Percentiles rank a stretch among this genome's conserved stretches.
phyloP scores from a whole-genome alignment of 495 filamentous ascomycete species.

The Penicillium mononematosum region DNA sequence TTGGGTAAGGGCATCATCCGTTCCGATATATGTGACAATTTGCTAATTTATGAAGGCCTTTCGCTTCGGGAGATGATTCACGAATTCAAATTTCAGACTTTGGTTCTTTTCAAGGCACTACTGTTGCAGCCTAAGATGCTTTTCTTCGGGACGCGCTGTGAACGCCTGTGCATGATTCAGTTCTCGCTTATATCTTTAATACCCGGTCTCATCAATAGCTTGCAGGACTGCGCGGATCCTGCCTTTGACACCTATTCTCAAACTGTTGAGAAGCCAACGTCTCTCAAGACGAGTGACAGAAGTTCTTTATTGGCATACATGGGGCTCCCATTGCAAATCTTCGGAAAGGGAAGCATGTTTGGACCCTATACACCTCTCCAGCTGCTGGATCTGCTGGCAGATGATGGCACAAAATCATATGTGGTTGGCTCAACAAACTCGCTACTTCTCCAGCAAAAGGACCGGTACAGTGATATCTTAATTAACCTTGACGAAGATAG shows the following conservation, averaged over 20 bases:
- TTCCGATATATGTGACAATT: not conserved
- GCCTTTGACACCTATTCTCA: slow-evolving; percentile 80
- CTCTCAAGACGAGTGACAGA: slow-evolving; percentile 86
- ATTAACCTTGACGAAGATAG: slow-evolving; percentile 93
- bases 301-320: slow-evolving; percentile 88
- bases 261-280: slow-evolving; percentile 72
- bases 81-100: slow-evolving; percentile 88
- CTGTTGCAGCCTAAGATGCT: slow-evolving; percentile 99
- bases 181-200: slow-evolving; percentile 94
- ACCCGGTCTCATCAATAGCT: slow-evolving; percentile 78
- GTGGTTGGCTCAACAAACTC: slow-evolving; percentile 97
- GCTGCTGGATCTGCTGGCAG: slow-evolving; percentile 90
- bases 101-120: slow-evolving; percentile 91
- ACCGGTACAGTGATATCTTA: slow-evolving; percentile 95
- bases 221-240: slow-evolving; percentile 91
- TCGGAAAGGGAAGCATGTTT: slow-evolving; percentile 94
- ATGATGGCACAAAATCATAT: slow-evolving; percentile 94
- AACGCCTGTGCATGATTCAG: slow-evolving; percentile 95
- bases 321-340: slow-evolving; percentile 91
- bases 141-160: slow-evolving; percentile 94
- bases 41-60: slow-evolving; percentile 53
- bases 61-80: slow-evolving; percentile 89
- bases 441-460: slow-evolving; percentile 86
- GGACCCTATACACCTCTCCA: slow-evolving; percentile 96
- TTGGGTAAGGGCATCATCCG: slow-evolving; percentile 55